Conservation (phyloP, 192 early-diverging fungal genomes). For the Umbelopsis sp. region DNA sequence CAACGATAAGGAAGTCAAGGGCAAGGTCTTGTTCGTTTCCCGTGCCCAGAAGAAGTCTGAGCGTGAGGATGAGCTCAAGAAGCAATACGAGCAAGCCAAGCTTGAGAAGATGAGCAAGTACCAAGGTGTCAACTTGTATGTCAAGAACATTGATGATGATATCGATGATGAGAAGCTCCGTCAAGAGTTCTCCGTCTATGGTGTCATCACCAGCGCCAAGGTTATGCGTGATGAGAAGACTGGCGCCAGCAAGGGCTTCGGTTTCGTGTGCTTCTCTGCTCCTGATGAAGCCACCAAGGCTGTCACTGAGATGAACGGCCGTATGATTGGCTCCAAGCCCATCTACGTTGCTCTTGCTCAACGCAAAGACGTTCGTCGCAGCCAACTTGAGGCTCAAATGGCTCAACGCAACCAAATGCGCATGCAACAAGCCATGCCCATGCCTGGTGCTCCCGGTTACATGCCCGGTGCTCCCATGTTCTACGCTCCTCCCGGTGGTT, state of each 20-base stretch:
- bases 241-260: slow-evolving; percentile 78
- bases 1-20: slow-evolving; percentile 80
- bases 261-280: slow-evolving; percentile 92
- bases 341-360: slow-evolving; percentile 92
- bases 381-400: slow-evolving; percentile 81
- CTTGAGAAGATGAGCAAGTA: slow-evolving; percentile 84
- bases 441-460: slow-evolving; percentile 18
- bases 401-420: slow-evolving; percentile 33
- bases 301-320: slow-evolving; percentile 90
- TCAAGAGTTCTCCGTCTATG: slow-evolving; percentile 83
- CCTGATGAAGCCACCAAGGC: slow-evolving; percentile 92
- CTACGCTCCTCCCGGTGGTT: slow-evolving; percentile 33
- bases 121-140: slow-evolving; percentile 92
- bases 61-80: slow-evolving; percentile 85
- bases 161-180: slow-evolving; percentile 85
- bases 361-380: slow-evolving; percentile 84
- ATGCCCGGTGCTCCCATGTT: slow-evolving; percentile 45
- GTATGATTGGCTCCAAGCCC: slow-evolving; percentile 80
- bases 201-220: slow-evolving; percentile 89
- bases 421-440: slow-evolving; percentile 19
- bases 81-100: slow-evolving; percentile 80
- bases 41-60: slow-evolving; percentile 93
- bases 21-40: slow-evolving; percentile 83
- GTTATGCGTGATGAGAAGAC: slow-evolving; percentile 89
- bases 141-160: slow-evolving; percentile 89